Evolutionary conservation across 2,329 filamentous ascomycete genomes (phyloP), one percentile per base, ranked within the genome.

Genomic region (Cercospora citrullina): DNA sequence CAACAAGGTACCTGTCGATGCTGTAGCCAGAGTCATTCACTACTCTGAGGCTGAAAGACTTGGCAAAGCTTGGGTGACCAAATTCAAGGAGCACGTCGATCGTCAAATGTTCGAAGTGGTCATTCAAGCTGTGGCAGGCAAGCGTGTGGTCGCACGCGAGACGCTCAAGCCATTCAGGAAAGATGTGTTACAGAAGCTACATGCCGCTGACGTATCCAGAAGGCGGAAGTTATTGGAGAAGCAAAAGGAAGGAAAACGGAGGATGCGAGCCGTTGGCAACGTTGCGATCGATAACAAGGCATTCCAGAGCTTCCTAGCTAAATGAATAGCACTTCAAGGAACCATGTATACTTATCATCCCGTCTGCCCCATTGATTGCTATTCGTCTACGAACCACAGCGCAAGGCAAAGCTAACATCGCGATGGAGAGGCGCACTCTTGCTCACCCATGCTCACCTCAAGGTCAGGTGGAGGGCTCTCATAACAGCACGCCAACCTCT

Each of bases 81-180:
- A 96, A 80, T 98, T 99, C 84, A 98, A 97, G 77, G 90, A 97
- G 79, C 94, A 98, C 75, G 94, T 99, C 21, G 92, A 97, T 75
- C 85, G 95, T 18, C 95, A 99, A 79, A 95, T 98, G 89, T 99
- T 97, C 76, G 95, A 99, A 81, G 89, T 99, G 23, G 85, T 98
- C 65, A 98, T 99, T 71, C 95, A 99, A 80, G 94, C 95, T 3
- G 90, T 91, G 0, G 90, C 91, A 0, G 94, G 94, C 3, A 89
- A 88, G 73, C 87, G 90, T 61, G 90, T 99, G 62, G 87, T 99
- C 4, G 95, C 95, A 0, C 86, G 95, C 76, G 95, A 98, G 78
- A 97, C 94, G 0, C 90, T 99, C 78, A 98, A 98, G 83, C 93
- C 95, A 0, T 99, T 96, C 80, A 86, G 95, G 58, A 99, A 99